These are phyloP conservation scores for Sporopachydermia lactativora DNA, from an alignment of 805 yeast genomes.

Conservation along the genomic window DNA sequence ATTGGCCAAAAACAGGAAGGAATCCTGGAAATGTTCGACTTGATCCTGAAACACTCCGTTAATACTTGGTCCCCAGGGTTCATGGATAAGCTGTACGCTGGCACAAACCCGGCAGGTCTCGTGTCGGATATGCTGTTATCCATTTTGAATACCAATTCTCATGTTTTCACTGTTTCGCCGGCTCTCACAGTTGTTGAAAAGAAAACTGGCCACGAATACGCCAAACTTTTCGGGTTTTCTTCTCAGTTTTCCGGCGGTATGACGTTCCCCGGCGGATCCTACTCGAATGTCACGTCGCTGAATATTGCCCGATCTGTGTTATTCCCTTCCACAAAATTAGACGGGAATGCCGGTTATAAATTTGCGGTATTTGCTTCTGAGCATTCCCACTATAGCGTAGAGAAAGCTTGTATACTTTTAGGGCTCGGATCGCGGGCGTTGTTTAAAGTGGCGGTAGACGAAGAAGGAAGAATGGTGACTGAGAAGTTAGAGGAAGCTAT, in stretches of 20 bases:
- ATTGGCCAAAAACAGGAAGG: slow-evolving; percentile 28
- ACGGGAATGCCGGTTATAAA: slow-evolving; percentile 37
- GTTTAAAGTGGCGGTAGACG: slow-evolving; percentile 45
- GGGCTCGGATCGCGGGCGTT: slow-evolving; percentile 57
- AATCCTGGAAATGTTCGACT: slow-evolving; percentile 35
- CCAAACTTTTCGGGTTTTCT: slow-evolving; percentile 44
- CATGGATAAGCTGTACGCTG: slow-evolving; percentile 70
- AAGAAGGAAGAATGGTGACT: slow-evolving; percentile 42
- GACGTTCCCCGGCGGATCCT: slow-evolving; percentile 79
- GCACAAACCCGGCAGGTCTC: slow-evolving; percentile 77
- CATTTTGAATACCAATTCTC: slow-evolving; percentile 68
- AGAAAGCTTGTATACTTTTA: slow-evolving; percentile 62
- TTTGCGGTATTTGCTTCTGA: slow-evolving; percentile 60
- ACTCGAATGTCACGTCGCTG: slow-evolving; percentile 69
- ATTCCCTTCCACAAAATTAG: slow-evolving; percentile 53
- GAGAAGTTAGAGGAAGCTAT: slow-evolving; percentile 33
- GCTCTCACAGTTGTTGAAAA: slow-evolving; percentile 65
- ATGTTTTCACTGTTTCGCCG: slow-evolving; percentile 77
- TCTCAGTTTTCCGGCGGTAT: slow-evolving; percentile 58
- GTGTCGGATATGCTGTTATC: slow-evolving; percentile 57
- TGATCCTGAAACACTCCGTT: slow-evolving; percentile 50
- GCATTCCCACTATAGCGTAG: slow-evolving; percentile 71
- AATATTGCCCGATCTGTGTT: slow-evolving; percentile 58
- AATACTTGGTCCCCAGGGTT: slow-evolving; percentile 85
- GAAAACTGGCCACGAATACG: slow-evolving; percentile 52